Evolutionary conservation across 2,329 filamentous ascomycete genomes (phyloP).

Genomic region (Exophiala sp.): DNA sequence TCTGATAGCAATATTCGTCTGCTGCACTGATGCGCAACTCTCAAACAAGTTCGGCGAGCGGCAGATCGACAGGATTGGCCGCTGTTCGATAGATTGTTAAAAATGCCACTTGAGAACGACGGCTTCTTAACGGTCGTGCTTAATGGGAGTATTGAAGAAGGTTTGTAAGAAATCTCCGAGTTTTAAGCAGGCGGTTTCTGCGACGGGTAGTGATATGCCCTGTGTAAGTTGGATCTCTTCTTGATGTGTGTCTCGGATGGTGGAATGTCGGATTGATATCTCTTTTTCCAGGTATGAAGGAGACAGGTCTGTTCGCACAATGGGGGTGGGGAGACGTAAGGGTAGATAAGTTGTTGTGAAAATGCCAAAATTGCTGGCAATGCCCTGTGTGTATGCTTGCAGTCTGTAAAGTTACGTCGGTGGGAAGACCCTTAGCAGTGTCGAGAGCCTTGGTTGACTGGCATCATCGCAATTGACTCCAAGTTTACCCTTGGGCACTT

Average conservation of each 20-base stretch:
- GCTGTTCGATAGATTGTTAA: slow-evolving; percentile 4
- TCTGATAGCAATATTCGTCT: slow-evolving; percentile 19
- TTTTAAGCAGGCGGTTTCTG: neutral
- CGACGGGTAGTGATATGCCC: too few relatives aligned
- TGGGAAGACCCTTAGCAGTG: slow-evolving; percentile 16
- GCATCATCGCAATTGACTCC: slow-evolving; percentile 18
- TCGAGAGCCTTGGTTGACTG: slow-evolving; percentile 9
- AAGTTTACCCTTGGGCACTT: slow-evolving; percentile 6
- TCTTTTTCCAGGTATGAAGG: slow-evolving; percentile 12
- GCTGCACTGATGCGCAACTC: slow-evolving; percentile 11
- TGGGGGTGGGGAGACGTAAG: slow-evolving; percentile 18
- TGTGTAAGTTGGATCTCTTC: too few relatives aligned
- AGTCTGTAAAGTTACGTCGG: slow-evolving; percentile 18
- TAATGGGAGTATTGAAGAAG: neutral
- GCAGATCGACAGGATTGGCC: slow-evolving; percentile 25
- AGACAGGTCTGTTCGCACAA: slow-evolving; percentile 7
- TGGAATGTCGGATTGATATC: slow-evolving; percentile 14
- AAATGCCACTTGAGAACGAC: slow-evolving; percentile 1
- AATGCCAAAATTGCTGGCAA: slow-evolving; percentile 5
- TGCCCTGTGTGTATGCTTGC: neutral
- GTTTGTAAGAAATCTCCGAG: neutral
- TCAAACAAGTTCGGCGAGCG: slow-evolving; percentile 26
- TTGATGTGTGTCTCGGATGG: slow-evolving; percentile 5
- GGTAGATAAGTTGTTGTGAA: slow-evolving; percentile 23
- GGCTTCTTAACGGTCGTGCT: slow-evolving; percentile 9